Evolutionary conservation across 108 stramenopile genomes (phyloP).

Genomic region (Asterionellopsis glacialis): DNA sequence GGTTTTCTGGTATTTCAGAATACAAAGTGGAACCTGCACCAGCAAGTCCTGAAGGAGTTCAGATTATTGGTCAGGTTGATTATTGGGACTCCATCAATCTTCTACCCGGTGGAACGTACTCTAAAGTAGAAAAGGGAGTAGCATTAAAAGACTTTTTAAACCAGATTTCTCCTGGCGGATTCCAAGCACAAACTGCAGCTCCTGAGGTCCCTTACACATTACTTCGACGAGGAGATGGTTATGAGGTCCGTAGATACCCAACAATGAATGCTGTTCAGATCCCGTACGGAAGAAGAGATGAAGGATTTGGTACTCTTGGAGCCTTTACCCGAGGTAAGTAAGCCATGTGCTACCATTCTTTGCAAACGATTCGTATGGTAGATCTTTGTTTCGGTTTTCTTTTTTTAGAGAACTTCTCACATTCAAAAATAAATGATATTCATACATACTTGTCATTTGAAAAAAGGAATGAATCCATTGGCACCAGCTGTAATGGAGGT

Average conservation of each 20-base stretch:
- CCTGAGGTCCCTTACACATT: slow-evolving; percentile 80
- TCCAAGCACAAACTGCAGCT: slow-evolving; percentile 53
- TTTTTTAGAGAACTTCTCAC: background rate
- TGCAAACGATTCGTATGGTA: slow-evolving; percentile 1
- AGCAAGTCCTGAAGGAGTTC: slow-evolving; percentile 48
- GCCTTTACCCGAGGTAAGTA: slow-evolving; percentile 44
- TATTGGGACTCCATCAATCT: slow-evolving; percentile 96
- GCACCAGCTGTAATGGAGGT: slow-evolving; percentile 81
- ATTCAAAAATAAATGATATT: background rate
- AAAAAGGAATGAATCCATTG: slow-evolving; percentile 55
- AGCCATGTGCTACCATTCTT: background rate
- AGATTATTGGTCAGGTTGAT: slow-evolving; percentile 75
- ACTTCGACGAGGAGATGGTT: slow-evolving; percentile 72
- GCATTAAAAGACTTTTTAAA: slow-evolving; percentile 73
- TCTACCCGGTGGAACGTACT: slow-evolving; percentile 36
- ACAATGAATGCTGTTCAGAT: slow-evolving; percentile 47
- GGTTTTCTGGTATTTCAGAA: slow-evolving; percentile 91
- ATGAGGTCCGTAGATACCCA: slow-evolving; percentile 82
- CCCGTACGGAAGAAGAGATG: slow-evolving; percentile 69
- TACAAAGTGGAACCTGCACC: slow-evolving; percentile 57
- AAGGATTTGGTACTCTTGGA: slow-evolving; percentile 76
- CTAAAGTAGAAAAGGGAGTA: slow-evolving; percentile 51
- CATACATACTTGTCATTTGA: background rate
- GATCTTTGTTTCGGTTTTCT: background rate
- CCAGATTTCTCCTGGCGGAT: slow-evolving; percentile 67